Conservation (phyloP, 768 basidiomycete genomes). For the Baorangia bicolor region DNA sequence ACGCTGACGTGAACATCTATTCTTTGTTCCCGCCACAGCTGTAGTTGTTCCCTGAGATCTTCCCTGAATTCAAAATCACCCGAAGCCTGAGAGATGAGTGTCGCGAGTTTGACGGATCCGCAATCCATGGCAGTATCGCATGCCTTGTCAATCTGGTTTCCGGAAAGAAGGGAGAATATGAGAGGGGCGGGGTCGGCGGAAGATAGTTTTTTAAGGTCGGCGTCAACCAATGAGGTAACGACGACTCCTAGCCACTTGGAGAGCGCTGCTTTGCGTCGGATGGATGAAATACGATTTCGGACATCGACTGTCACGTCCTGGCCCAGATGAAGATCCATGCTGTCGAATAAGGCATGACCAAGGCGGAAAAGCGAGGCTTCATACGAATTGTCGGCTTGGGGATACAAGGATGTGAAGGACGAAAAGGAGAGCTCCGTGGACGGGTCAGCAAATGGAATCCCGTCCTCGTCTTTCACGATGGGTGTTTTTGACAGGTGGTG, state of each 20-base stretch:
- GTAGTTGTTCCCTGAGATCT: constrained; percentile 73
- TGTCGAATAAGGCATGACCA: constrained; percentile 86
- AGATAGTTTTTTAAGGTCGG: constrained; percentile 57
- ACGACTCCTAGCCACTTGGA: constrained; percentile 82
- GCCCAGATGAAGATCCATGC: constrained; percentile 63
- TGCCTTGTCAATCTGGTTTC: constrained; percentile 85
- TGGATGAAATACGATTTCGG: constrained; percentile 52
- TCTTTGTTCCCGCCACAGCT: constrained; percentile 79
- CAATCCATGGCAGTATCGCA: constrained; percentile 70
- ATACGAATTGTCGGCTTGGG: constrained; percentile 64
- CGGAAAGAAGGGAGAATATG: constrained; percentile 79
- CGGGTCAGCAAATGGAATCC: constrained; percentile 68
- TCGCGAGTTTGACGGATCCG: constrained; percentile 82
- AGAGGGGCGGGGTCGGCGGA: constrained; percentile 45
- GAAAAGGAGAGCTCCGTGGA: constrained; percentile 67
- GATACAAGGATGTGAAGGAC: constrained; percentile 72
- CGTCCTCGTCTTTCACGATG: constrained; percentile 67
- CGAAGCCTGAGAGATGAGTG: constrained; percentile 82
- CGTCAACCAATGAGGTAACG: constrained; percentile 69
- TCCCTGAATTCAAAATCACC: constrained; percentile 73
- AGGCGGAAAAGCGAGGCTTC: constrained; percentile 87
- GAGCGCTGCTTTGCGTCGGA: constrained; percentile 77
- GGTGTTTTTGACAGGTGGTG: constrained; percentile 75
- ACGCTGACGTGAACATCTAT: constrained; percentile 67
- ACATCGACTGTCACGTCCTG: constrained; percentile 56